These are phyloP conservation scores for Uncinocarpus reesii DNA, from an alignment of 2,329 filamentous ascomycete species.

Conservation along the genomic window DNA sequence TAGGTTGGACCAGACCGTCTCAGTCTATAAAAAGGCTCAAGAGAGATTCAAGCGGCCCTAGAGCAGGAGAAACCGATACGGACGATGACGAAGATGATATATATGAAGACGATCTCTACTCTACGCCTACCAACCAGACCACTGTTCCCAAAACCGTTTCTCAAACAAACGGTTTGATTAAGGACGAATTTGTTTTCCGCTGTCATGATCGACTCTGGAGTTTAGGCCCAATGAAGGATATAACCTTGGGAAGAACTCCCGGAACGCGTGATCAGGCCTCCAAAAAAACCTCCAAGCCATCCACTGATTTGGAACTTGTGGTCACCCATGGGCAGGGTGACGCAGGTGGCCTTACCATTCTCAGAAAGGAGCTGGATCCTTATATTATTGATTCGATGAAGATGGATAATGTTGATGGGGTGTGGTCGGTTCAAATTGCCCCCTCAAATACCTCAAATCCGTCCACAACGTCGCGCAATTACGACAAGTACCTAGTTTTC, in stretches of 20 bases:
- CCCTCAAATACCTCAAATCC: conserved; percentile 41
- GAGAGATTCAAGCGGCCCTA: conserved; percentile 32
- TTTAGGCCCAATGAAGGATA: conserved; percentile 66
- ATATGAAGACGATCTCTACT: conserved; percentile 46
- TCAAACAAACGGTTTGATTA: conserved; percentile 20
- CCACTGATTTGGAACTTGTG: conserved; percentile 40
- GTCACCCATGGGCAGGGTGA: conserved; percentile 45
- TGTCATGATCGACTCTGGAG: conserved; percentile 67
- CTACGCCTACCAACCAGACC: conserved; percentile 22
- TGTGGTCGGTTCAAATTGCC: conserved; percentile 63
- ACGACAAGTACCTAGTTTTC: conserved; percentile 73
- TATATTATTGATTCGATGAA: conserved; percentile 58
- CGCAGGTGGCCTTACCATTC: conserved; percentile 59
- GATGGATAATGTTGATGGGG: conserved; percentile 60
- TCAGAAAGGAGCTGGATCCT: conserved; percentile 70
- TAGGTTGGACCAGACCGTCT: conserved; percentile 67
- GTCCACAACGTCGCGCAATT: conserved; percentile 39
- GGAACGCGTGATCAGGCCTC: conserved; percentile 16
- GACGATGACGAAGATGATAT: conserved; percentile 49
- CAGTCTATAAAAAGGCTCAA: conserved; percentile 49
- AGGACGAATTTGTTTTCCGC: conserved; percentile 58
- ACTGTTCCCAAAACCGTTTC: conserved; percentile 13
- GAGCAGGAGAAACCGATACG: conserved; percentile 29
- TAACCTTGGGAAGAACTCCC: conserved; percentile 56
- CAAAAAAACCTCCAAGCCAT: neutral